Percentiles rank a stretch among this genome's conserved stretches.
Conservation (phyloP, 176 grass and related monocot species). For the Zoysia pacifica region DNA sequence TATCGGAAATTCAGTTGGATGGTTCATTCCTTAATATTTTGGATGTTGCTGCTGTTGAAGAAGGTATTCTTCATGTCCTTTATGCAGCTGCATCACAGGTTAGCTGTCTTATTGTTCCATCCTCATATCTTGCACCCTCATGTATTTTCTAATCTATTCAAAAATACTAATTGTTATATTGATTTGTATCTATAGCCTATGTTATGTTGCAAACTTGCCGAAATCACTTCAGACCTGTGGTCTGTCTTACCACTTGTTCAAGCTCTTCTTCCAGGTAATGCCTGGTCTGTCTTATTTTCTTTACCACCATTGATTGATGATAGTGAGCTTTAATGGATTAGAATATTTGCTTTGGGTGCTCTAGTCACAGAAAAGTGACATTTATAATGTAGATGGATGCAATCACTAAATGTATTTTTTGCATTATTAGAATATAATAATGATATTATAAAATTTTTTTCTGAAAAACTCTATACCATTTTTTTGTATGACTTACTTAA, state of each 20-base stretch:
- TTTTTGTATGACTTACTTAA: not conserved
- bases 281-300: constrained; percentile 16
- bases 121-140: constrained; percentile 26
- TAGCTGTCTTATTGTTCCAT: constrained; percentile 38
- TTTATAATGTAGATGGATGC: not conserved
- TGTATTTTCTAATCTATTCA: constrained; percentile 22
- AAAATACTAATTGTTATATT: constrained; percentile 37
- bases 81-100: constrained; percentile 88
- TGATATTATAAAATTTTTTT: not conserved
- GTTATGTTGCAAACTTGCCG: constrained; percentile 74
- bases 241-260: constrained; percentile 89
- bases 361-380: not conserved
- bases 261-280: constrained; percentile 90
- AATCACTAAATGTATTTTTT: not conserved
- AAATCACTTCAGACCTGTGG: constrained; percentile 74
- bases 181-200: constrained; percentile 66
- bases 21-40: constrained; percentile 74
- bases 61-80: constrained; percentile 92
- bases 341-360: constrained; percentile 15
- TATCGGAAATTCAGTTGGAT: constrained; percentile 61
- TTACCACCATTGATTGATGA: constrained; percentile 23
- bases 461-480: not conserved
- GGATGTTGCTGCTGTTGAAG: constrained; percentile 87
- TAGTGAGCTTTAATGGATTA: constrained; percentile 12
- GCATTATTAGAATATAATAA: not conserved